phyloP scores from a whole-genome alignment of 2,329 filamentous ascomycete species.

The Albifimbria verrucaria region DNA sequence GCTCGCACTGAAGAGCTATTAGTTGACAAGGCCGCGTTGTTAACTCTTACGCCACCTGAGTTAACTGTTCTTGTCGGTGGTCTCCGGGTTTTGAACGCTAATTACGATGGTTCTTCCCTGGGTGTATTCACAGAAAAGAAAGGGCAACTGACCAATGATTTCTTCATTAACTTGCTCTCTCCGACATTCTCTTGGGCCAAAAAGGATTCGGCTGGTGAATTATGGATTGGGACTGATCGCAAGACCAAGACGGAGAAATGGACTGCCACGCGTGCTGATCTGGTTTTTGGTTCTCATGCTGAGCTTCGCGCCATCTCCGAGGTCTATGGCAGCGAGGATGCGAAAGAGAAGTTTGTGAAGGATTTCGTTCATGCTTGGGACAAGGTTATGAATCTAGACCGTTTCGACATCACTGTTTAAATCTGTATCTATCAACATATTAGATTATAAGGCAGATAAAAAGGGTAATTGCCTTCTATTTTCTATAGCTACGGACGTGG shows the following conservation, averaged over 20 bases:
- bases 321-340: slow-evolving; percentile 62
- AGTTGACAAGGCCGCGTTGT: slow-evolving; percentile 67
- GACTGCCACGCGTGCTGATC: slow-evolving; percentile 65
- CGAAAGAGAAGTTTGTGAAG: slow-evolving; percentile 60
- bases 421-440: neutral
- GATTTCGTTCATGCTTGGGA: slow-evolving; percentile 71
- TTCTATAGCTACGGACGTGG: no score
- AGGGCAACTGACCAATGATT: slow-evolving; percentile 72
- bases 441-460: no score
- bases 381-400: slow-evolving; percentile 73
- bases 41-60: slow-evolving; percentile 69
- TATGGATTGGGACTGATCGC: slow-evolving; percentile 62
- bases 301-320: slow-evolving; percentile 70
- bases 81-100: slow-evolving; percentile 65
- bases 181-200: slow-evolving; percentile 58
- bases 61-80: slow-evolving; percentile 69
- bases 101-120: slow-evolving; percentile 65
- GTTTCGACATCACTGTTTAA: slow-evolving; percentile 50
- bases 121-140: slow-evolving; percentile 68
- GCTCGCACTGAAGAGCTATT: slow-evolving; percentile 67
- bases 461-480: no score
- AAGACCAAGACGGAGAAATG: slow-evolving; percentile 65
- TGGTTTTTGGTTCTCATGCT: slow-evolving; percentile 71
- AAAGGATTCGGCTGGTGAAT: slow-evolving; percentile 44
- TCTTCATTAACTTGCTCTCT: slow-evolving; percentile 77